Evolutionary conservation across 139 green algal species (phyloP), one percentile per base, ranked within the genome.

Genomic region (Ettlia oleoabundans): DNA sequence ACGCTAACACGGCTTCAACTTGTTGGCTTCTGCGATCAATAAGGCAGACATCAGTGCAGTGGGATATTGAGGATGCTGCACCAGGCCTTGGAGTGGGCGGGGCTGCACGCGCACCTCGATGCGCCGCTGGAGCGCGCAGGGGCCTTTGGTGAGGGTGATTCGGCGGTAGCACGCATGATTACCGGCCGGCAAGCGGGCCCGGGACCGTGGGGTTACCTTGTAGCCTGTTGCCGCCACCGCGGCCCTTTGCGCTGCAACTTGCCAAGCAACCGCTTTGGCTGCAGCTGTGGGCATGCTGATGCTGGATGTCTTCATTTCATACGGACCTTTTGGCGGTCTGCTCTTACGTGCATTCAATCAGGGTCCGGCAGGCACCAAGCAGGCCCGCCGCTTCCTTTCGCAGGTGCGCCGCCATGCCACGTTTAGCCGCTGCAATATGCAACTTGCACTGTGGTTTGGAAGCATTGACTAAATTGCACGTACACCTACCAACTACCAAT

Each of bases 1-100:
- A n/a, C n/a, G n/a, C n/a, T n/a, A n/a, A n/a, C n/a, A n/a, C n/a
- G n/a, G n/a, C n/a, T n/a, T n/a, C n/a, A n/a, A n/a, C n/a, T n/a
- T n/a, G n/a, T n/a, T n/a, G n/a, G n/a, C n/a, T n/a, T n/a, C n/a
- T n/a, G n/a, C n/a, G n/a, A n/a, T n/a, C n/a, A n/a, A n/a, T n/a
- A n/a, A n/a, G n/a, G n/a, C n/a, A n/a, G n/a, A n/a, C n/a, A 58
- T 24, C 47, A 58, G 47, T 58, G 47, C 47, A n/a, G n/a, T n/a
- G n/a, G n/a, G n/a, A n/a, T n/a, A n/a, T n/a, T n/a, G n/a, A 58
- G 47, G 13, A 80, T 80, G 73, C 37, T 80, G 73, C 73, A 80
- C 52, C 10, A 28, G 24, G 52, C 68, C 35, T 52, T 80, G 2
- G 24, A 37, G 15, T 4, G 15, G 6, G 33, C 35, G 24, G 73